Base-by-base conservation (phyloP, 495 filamentous ascomycete genomes). In the Penicillium angulare region DNA sequence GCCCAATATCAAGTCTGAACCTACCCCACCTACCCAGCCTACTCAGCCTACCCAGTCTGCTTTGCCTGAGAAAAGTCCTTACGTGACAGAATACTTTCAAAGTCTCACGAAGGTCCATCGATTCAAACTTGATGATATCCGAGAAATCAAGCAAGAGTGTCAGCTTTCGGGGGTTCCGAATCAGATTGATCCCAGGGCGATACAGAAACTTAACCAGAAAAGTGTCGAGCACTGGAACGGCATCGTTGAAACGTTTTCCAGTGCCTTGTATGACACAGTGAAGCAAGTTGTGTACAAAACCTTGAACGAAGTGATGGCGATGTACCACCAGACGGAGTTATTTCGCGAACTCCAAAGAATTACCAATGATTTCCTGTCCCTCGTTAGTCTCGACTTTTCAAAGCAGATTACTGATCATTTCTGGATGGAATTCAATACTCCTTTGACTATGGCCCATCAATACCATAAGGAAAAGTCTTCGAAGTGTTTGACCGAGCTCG, bases 221-320 rank as follows among this genome's bases (percentile, higher is more conserved):
- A 76, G 68, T 23, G 61, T 77, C 5, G 45, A 53, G 2, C 70
- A 76, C 17, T 80, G 77, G 77, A 32, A 57, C 2, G 45, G 43
- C 0, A 67, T 74, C 0, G 48, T 73, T 27, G 23, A 55, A 1
- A 41, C 45, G 0, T 78, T 76, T 24, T 47, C 77, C 2, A 21
- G 43, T 2, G 50, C 56, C 0, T 64, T 67, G 0, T 52, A 69
- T 34, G 35, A 43, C 1, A 53, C 71, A 1, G 72, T 75, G 2
- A 43, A 59, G 23, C 43, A 53, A 0, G 67, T 64, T 44, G 38
- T 80, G 1, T n/a, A 64, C 3, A 43, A 53, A 1, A 63, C 65
- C 18, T 26, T 75, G 3, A 55, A 65, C 3, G 43, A 62, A 0
- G 70, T 73, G 0, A 74, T 78, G 24, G 43, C 47, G 0, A 41